Evolutionary conservation across 441 rosid species (phyloP).

Genomic region (Lagerstroemia fauriei): DNA sequence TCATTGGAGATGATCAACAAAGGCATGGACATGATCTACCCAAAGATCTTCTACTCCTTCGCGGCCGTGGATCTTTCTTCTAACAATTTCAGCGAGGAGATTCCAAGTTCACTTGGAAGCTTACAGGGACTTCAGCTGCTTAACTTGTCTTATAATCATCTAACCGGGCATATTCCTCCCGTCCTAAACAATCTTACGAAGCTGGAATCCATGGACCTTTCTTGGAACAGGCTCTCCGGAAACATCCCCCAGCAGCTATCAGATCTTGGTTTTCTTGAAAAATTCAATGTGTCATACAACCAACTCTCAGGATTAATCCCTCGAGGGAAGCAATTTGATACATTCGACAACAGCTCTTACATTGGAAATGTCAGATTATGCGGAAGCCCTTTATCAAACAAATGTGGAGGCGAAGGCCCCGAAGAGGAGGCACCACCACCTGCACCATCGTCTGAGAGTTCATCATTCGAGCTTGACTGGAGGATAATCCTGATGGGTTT

Average conservation of each 20-base stretch:
- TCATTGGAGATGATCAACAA: slow-evolving; percentile 29
- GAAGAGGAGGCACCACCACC: not conserved
- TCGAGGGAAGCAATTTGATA: not conserved
- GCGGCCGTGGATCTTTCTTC: slow-evolving; percentile 31
- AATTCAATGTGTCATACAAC: not conserved
- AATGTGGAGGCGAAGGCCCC: not conserved
- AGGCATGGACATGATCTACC: slow-evolving; percentile 28
- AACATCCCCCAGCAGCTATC: slow-evolving; percentile 2
- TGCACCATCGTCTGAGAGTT: not conserved
- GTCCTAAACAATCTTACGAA: slow-evolving; percentile 20
- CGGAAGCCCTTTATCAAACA: not conserved
- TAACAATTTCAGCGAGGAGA: slow-evolving; percentile 35
- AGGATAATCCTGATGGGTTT: not conserved
- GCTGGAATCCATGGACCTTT: slow-evolving; percentile 34
- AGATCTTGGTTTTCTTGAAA: not conserved
- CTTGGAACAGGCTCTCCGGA: not conserved
- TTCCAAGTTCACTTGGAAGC: slow-evolving; percentile 29
- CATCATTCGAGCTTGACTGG: slow-evolving; percentile 19
- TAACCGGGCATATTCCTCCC: slow-evolving; percentile 28
- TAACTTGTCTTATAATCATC: slow-evolving; percentile 39
- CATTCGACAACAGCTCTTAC: not conserved
- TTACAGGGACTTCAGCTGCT: slow-evolving; percentile 34
- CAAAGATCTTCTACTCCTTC: slow-evolving; percentile 12
- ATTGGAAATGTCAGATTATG: not conserved
- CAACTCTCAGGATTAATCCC: not conserved